These are phyloP conservation scores for Leccinum subgranulosum DNA, from an alignment of 768 basidiomycete species.

Conservation along the genomic window DNA sequence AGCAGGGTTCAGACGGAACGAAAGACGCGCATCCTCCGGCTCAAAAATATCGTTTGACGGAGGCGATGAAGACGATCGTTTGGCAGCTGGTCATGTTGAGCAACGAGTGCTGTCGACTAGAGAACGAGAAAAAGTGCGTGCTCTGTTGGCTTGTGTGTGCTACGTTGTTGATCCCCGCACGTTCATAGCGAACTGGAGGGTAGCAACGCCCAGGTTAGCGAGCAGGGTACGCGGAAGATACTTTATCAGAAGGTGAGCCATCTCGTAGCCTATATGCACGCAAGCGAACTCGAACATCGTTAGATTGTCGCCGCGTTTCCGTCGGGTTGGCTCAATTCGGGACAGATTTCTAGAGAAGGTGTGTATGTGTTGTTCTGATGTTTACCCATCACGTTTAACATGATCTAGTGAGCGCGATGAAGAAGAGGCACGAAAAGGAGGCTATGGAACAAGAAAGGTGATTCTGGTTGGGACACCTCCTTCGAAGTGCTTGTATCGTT, in stretches of 20 bases:
- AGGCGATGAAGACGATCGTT: slow-evolving; percentile 72
- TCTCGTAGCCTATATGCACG: background rate
- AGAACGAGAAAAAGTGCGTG: slow-evolving; percentile 61
- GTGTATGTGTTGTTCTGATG: slow-evolving; percentile 18
- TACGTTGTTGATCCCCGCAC: background rate
- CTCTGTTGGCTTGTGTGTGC: background rate
- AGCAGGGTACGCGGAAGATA: slow-evolving; percentile 75
- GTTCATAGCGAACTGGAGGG: slow-evolving; percentile 53
- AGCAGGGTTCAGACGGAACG: slow-evolving; percentile 27
- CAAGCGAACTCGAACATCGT: background rate
- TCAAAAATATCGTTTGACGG: slow-evolving; percentile 78
- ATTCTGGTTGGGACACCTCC: background rate
- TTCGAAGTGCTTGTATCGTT: no score
- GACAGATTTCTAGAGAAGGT: slow-evolving; percentile 87
- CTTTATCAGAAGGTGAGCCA: slow-evolving; percentile 70
- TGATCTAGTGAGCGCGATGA: slow-evolving; percentile 72
- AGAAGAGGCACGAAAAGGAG: slow-evolving; percentile 77
- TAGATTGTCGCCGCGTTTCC: slow-evolving; percentile 82
- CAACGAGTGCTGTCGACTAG: slow-evolving; percentile 72
- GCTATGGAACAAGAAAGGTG: slow-evolving; percentile 54
- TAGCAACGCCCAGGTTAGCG: slow-evolving; percentile 68
- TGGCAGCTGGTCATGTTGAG: slow-evolving; percentile 81
- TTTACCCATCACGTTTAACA: background rate
- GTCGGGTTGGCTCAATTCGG: slow-evolving; percentile 80
- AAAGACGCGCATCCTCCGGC: slow-evolving; percentile 57